Conservation (phyloP, 75 land plant genomes). For the Picea glauca region DNA sequence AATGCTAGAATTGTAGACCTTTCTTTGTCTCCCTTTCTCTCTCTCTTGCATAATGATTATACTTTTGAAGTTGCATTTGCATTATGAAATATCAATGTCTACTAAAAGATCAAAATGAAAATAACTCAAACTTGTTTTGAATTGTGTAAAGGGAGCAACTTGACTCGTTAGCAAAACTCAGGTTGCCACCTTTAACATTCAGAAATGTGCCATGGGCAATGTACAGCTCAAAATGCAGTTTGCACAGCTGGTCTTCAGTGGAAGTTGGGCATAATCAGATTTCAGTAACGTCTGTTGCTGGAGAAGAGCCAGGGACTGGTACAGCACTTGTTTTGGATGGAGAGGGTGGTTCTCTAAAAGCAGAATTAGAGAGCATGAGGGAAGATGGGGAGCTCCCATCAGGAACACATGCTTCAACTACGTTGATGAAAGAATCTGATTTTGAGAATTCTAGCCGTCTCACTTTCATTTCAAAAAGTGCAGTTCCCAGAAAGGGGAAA, state of each 20-base stretch:
- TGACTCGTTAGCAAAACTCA: conserved; percentile 61
- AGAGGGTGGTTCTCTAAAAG: conserved; percentile 24
- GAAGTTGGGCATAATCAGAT: conserved; percentile 19
- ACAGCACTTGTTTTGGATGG: conserved; percentile 21
- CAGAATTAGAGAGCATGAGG: conserved; percentile 54
- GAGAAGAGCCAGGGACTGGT: conserved; percentile 17
- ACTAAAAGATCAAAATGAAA: neutral
- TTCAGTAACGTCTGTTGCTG: conserved; percentile 24
- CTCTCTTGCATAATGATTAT: neutral
- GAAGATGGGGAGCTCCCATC: conserved; percentile 99
- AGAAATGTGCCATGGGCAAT: conserved; percentile 73
- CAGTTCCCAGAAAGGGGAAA: conserved; percentile 17
- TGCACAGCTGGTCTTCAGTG: conserved; percentile 55
- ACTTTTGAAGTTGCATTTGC: neutral
- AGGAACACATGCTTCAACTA: conserved; percentile 16
- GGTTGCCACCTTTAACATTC: conserved; percentile 55
- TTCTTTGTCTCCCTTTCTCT: neutral
- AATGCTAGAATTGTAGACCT: too few species aligned
- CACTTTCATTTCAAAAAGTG: conserved; percentile 43
- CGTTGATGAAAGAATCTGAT: conserved; percentile 12
- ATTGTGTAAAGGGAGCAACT: conserved; percentile 81
- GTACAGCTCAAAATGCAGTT: conserved; percentile 48
- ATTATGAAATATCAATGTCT: neutral
- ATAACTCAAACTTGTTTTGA: conserved; percentile 15
- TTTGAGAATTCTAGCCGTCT: conserved; percentile 33